Evolutionary conservation across 805 yeast species (phyloP).

Genomic region (Candida stauntonica): DNA sequence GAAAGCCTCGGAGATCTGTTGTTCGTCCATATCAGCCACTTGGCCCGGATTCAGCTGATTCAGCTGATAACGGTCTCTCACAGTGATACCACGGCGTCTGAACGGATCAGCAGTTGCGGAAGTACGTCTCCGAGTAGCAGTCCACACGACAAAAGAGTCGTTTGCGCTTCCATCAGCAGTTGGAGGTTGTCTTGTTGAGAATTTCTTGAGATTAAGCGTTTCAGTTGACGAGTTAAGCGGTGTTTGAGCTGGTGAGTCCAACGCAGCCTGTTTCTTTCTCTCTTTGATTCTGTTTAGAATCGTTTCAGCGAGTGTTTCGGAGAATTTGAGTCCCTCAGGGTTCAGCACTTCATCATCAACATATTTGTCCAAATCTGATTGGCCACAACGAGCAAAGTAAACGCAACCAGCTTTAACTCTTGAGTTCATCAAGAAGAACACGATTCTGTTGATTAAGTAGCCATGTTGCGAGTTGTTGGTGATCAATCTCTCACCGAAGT

Average conservation of each 20-base stretch:
- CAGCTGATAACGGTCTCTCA: slow-evolving; percentile 74
- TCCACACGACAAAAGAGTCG: slow-evolving; percentile 82
- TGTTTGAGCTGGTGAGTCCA: slow-evolving; percentile 5
- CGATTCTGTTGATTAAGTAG: slow-evolving; percentile 84
- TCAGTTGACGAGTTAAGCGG: slow-evolving; percentile 17
- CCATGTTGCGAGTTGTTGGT: slow-evolving; percentile 82
- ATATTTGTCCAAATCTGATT: slow-evolving; percentile 44
- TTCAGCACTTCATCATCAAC: slow-evolving; percentile 80
- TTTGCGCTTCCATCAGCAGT: slow-evolving; percentile 53
- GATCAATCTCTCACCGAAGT: slow-evolving; percentile 82
- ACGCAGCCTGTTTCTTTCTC: slow-evolving; percentile 21
- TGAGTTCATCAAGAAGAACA: slow-evolving; percentile 87
- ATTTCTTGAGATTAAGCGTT: slow-evolving; percentile 17
- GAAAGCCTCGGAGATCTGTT: slow-evolving; percentile 52
- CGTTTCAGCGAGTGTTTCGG: slow-evolving; percentile 58
- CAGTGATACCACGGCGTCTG: slow-evolving; percentile 54
- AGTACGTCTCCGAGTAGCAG: slow-evolving; percentile 85
- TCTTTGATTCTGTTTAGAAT: slow-evolving; percentile 35
- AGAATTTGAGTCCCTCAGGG: slow-evolving; percentile 65
- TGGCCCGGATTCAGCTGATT: slow-evolving; percentile 89
- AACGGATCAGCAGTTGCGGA: slow-evolving; percentile 73
- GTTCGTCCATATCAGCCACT: slow-evolving; percentile 63
- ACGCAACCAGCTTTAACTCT: slow-evolving; percentile 84
- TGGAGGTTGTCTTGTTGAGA: slow-evolving; percentile 33
- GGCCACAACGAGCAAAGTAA: slow-evolving; percentile 84